Evolutionary conservation across 331 rosid species (phyloP).

Genomic region (Malus hybrid): DNA sequence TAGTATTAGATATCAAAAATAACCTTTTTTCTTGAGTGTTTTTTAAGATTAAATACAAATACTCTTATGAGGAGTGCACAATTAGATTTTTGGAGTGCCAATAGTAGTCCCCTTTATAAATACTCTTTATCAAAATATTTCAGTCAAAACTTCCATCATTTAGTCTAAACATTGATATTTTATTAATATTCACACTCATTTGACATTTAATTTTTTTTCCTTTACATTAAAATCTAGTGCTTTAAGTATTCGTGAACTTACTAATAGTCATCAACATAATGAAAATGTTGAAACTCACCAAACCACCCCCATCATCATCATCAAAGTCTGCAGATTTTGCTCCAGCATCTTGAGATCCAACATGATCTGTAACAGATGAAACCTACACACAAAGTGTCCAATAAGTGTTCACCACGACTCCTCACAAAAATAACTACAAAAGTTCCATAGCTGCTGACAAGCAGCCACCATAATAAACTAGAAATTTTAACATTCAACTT

Average conservation of each 20-base stretch:
- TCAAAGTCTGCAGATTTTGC: slow-evolving; percentile 91
- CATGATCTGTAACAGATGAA: slow-evolving; percentile 93
- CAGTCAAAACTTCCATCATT: background rate
- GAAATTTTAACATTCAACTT: background rate
- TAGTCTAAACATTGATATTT: background rate
- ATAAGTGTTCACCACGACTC: background rate
- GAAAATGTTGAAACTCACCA: slow-evolving; percentile 48
- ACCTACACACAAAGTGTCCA: slow-evolving; percentile 39
- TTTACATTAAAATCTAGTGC: background rate
- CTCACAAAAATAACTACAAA: background rate
- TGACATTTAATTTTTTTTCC: background rate
- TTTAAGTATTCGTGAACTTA: background rate
- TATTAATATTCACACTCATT: background rate
- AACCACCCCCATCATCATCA: slow-evolving; percentile 93
- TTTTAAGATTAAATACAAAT: no score
- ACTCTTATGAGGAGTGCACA: no score
- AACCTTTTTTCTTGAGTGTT: no score
- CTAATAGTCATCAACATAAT: background rate
- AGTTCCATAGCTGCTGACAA: background rate
- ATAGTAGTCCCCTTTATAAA: no score
- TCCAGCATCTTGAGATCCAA: slow-evolving; percentile 69
- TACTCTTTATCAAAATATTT: no score
- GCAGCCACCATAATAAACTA: background rate
- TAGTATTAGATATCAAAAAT: no score
- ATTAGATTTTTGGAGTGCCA: no score